A percentile compares a stretch with the other conserved stretches of the same genome.
These are phyloP conservation scores for Elasticomyces elasticus DNA, from an alignment of 495 filamentous ascomycete genomes.

Conservation along the genomic window DNA sequence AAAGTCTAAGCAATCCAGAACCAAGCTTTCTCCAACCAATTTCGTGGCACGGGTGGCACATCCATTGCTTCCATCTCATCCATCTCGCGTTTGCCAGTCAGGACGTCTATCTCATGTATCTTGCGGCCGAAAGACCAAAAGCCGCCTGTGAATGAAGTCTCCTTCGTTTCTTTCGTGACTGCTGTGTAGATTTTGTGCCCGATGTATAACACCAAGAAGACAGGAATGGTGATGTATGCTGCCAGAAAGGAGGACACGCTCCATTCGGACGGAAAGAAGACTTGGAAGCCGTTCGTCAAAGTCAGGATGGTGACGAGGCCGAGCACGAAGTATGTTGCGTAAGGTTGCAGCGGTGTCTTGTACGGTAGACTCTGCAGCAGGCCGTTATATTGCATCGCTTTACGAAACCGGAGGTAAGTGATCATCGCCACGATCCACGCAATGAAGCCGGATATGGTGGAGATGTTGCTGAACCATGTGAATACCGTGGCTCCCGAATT, in stretches of 20 bases:
- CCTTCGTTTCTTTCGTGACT: neutral
- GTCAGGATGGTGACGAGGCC: conserved; percentile 21
- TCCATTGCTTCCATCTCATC: conserved; percentile 25
- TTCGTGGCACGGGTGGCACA: conserved; percentile 22
- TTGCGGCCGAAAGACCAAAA: conserved; percentile 6
- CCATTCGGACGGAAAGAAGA: conserved; percentile 32
- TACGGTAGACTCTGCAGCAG: conserved; percentile 26
- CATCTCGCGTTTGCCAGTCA: conserved; percentile 26
- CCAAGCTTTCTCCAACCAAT: conserved; percentile 24
- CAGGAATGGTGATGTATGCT: conserved; percentile 28
- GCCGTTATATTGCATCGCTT: conserved; percentile 35
- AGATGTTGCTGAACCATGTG: conserved; percentile 32
- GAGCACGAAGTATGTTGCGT: conserved; percentile 15
- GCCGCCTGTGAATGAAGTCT: conserved; percentile 3
- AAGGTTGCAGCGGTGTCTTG: conserved; percentile 20
- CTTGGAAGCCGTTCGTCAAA: conserved; percentile 30
- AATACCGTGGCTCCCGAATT: conserved; percentile 37
- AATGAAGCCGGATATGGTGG: conserved; percentile 29
- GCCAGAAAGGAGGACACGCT: conserved; percentile 23
- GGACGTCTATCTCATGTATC: conserved; percentile 23
- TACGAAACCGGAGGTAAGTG: conserved; percentile 37
- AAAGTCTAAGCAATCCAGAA: conserved; percentile 29
- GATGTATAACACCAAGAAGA: conserved; percentile 28
- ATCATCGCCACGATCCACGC: conserved; percentile 29
- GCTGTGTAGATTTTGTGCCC: conserved; percentile 25